Evolutionary conservation across 176 grass and related monocot genomes (phyloP).

Genomic region (Cenchrus americanus): DNA sequence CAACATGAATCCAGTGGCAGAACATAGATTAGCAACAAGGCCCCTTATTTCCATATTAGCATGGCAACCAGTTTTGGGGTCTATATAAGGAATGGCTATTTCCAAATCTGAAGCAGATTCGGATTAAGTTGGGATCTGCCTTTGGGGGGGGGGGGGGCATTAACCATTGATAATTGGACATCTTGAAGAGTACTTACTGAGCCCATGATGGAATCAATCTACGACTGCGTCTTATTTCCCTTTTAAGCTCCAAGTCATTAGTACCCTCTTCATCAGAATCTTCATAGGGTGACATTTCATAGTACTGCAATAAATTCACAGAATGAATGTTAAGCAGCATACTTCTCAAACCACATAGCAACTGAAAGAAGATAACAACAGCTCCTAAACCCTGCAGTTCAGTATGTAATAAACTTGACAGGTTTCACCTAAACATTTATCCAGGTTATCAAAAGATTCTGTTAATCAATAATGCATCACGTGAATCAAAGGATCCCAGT

Average conservation of each 20-base stretch:
- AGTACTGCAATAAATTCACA: constrained; percentile 47
- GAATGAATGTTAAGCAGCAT: background rate
- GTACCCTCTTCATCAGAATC: constrained; percentile 69
- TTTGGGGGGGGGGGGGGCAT: background rate
- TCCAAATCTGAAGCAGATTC: background rate
- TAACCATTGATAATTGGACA: background rate
- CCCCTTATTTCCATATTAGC: constrained; percentile 31
- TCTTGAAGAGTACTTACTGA: constrained; percentile 38
- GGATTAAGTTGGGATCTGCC: background rate
- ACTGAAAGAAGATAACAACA: constrained; percentile 31
- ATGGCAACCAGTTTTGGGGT: constrained; percentile 14
- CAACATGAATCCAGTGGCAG: background rate
- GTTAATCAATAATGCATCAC: background rate
- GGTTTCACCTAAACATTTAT: background rate
- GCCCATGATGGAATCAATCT: constrained; percentile 73
- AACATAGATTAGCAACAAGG: background rate
- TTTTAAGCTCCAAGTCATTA: constrained; percentile 38
- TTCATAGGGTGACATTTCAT: constrained; percentile 76
- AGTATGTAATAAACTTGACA: constrained; percentile 23
- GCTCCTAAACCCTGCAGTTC: background rate
- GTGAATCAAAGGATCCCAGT: background rate
- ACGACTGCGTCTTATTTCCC: constrained; percentile 46
- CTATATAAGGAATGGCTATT: background rate
- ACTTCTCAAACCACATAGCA: constrained; percentile 21
- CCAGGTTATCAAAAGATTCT: background rate